phyloP scores from a whole-genome alignment of 75 land plant species.

The Pinus tabuliformis region DNA sequence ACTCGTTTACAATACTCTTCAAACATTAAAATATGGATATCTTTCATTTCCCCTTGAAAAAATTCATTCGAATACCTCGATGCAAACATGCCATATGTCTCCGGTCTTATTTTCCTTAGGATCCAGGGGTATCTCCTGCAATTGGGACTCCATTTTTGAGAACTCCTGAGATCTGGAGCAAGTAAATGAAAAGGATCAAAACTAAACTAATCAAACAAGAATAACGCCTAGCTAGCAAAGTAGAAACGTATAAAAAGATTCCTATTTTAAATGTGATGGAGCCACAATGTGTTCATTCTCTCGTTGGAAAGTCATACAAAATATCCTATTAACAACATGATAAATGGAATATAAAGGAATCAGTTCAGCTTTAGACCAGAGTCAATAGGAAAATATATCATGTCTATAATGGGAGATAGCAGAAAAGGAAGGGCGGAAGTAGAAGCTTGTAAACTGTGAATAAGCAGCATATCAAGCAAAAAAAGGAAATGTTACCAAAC shows the following conservation, averaged over 20 bases:
- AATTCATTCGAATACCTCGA: constrained; percentile 57
- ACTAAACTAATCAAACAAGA: neutral
- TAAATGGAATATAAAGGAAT: neutral
- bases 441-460: neutral
- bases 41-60: neutral
- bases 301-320: neutral
- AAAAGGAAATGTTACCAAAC: neutral
- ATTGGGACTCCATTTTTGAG: constrained; percentile 15
- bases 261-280: neutral
- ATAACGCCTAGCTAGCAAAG: neutral
- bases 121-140: constrained; percentile 62
- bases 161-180: neutral
- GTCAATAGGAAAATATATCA: neutral
- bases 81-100: constrained; percentile 83
- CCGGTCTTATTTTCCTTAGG: constrained; percentile 67
- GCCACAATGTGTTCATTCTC: neutral
- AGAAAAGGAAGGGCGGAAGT: neutral
- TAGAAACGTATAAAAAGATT: neutral
- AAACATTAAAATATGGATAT: neutral
- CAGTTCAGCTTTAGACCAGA: neutral
- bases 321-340: neutral
- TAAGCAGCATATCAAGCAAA: neutral
- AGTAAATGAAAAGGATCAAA: neutral
- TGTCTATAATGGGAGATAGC: neutral
- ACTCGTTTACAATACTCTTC: neutral